These are phyloP conservation scores for Suhomyces maxii DNA, from an alignment of 1,139 yeast genomes.

Conservation along the genomic window DNA sequence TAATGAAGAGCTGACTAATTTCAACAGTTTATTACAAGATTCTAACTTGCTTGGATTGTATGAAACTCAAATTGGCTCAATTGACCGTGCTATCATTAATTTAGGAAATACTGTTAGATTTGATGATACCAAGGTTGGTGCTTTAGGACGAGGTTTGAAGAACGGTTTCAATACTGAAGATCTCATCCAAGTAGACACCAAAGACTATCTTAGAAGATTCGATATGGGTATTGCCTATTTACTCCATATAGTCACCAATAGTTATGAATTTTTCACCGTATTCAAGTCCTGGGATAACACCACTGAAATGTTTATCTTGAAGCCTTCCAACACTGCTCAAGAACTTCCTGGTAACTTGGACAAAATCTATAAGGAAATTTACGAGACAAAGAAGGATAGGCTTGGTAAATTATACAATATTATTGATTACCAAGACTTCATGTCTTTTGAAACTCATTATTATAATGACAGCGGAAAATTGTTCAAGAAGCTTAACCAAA, in stretches of 20 bases:
- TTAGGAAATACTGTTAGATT: constrained; percentile 74
- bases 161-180: constrained; percentile 75
- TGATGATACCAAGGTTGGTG: constrained; percentile 69
- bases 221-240: constrained; percentile 65
- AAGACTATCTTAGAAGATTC: constrained; percentile 54
- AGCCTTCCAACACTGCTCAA: constrained; percentile 71
- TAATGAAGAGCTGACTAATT: constrained; percentile 54
- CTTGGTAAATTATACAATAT: constrained; percentile 43
- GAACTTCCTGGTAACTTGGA: constrained; percentile 54
- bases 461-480: constrained; percentile 53
- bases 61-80: constrained; percentile 68
- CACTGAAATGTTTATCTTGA: constrained; percentile 53
- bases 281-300: constrained; percentile 69
- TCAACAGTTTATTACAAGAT: constrained; percentile 66
- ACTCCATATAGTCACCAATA: constrained; percentile 71
- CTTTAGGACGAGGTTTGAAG: constrained; percentile 84
- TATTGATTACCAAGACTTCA: constrained; percentile 51
- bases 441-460: constrained; percentile 54
- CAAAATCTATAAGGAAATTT: constrained; percentile 56
- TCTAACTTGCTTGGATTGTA: constrained; percentile 68
- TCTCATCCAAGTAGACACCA: constrained; percentile 44
- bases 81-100: constrained; percentile 75
- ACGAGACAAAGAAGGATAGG: constrained; percentile 46
- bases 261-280: constrained; percentile 71
- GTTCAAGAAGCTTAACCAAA: constrained; percentile 53